These are phyloP conservation scores for Xylaria cubensis DNA, from an alignment of 495 filamentous ascomycete species.

Conservation along the genomic window DNA sequence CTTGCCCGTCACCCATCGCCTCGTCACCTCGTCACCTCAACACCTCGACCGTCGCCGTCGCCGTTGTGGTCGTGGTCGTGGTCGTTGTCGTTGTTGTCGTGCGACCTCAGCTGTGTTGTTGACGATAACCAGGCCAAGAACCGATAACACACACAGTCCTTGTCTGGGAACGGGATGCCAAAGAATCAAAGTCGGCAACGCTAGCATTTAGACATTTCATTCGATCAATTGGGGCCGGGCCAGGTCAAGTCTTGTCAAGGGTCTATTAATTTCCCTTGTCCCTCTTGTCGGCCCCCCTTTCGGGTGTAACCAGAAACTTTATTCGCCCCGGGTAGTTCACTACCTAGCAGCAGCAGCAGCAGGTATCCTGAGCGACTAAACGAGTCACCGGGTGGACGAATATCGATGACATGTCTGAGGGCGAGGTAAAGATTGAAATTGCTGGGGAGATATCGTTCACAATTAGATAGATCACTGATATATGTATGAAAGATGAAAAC, in stretches of 20 bases:
- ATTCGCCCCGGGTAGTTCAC: neutral
- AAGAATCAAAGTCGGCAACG: slow-evolving; percentile 7
- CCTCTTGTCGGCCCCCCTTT: neutral
- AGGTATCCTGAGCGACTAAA: neutral
- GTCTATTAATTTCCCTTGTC: slow-evolving; percentile 8
- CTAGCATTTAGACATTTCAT: slow-evolving; percentile 10
- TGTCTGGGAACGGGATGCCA: neutral
- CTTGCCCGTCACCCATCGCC: neutral
- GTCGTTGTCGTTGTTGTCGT: neutral
- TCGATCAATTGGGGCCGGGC: neutral
- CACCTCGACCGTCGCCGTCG: neutral
- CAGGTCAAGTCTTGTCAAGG: neutral
- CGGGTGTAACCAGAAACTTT: neutral
- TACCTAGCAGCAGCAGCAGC: neutral
- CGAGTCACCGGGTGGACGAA: neutral
- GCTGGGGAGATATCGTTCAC: neutral
- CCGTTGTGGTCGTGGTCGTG: neutral
- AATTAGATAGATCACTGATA: neutral
- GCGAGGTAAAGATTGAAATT: neutral
- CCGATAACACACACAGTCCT: neutral
- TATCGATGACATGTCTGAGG: neutral
- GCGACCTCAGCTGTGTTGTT: slow-evolving; percentile 11
- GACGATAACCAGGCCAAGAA: neutral
- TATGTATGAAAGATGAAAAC: neutral
- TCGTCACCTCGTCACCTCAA: neutral